Base-by-base conservation (phyloP, 1,139 yeast genomes). In the Waltiozyma sp. region DNA sequence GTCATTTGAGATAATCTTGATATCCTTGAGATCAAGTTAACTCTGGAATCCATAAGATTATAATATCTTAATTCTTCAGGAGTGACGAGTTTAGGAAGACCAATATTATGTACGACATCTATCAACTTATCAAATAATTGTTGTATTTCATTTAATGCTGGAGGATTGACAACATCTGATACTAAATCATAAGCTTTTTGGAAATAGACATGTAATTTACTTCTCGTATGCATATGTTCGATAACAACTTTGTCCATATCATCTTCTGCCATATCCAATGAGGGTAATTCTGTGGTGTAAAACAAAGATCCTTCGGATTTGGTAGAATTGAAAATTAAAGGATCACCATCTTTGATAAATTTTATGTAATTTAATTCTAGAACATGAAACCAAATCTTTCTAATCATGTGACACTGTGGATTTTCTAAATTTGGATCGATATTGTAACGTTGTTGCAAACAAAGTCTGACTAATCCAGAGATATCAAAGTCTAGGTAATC, bases 341-440 rank as follows among this genome's bases (percentile, higher is more conserved):
- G 44, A 2, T 41, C 28, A 1, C 48, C 48, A 18, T 43, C 48
- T 16, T 40, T 41, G 15, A 46, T 10, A 28, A 43, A 42, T 23
- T 45, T 41, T 38, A 43, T 14, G 5, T 37, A 18, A 19, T 46
- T 46, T 14, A 46, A 28, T 13, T 46, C 48, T 34, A 46, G 2
- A 2, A 40, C 28, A 10, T 21, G 23, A 11, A 42, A 43, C 45
- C 46, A 43, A 3, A 41, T 26, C 21, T 38, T 40, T 4, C 45
- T 36, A 10, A 35, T 36, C 6, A 33, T 28, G 18, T 40, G 41
- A 14, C 31, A 24, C 6, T 24, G 23, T 7, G 36, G 36, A 13
- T 26, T 16, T 10, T 9, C n/a, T 4, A 7, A 7, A 11, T 10
- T 14, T 5, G 39, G 33, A 23, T 41, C 44, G 15, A 41, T 2